Evolutionary conservation across 2,329 filamentous ascomycete species (phyloP), one percentile per base, ranked within the genome.

Genomic region (Cladosporium oxysporum): DNA sequence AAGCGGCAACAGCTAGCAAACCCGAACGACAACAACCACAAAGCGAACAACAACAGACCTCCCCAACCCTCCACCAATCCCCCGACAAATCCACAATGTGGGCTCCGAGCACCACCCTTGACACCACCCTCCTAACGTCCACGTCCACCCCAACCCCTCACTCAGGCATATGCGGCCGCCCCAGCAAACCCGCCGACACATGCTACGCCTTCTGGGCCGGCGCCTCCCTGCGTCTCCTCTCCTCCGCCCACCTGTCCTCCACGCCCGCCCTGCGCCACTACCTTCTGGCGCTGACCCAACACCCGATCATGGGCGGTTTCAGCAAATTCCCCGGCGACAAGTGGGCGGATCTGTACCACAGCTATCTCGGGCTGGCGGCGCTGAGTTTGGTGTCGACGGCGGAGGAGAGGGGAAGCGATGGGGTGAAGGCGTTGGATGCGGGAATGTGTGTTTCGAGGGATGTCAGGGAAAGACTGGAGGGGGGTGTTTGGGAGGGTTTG

Each of bases 121-220:
- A 95, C 59, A 88, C 87, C 75, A 97, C 97, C 80, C 99, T 99
- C 78, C 85, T 89, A 58, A 92, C 62, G 76, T 71, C 47, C 68
- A 74, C 64, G 70, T 73, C 14, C 65, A 12, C 28, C 21, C 12
- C 55, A 1, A 26, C 58, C 57, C 66, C 21, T 59, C 62, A 21
- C 55, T 71, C 92, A 1, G 95, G 93, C 11, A 93, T 96, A 79
- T 97, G 96, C 73, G 95, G 95, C 29, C 88, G 95, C 59, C 88
- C 87, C 76, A 97, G 97, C 81, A 99, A 99, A 78, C 85, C 89
- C 58, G 91, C 91, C 11, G 95, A 99, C 79, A 98, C 95, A 0
- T 99, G 95, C 79, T 99, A 99, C 78, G 90, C 88, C 26, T 99
- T 94, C 83, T 99, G 95, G 95, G 92, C 91, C 0, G 84, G 85